Conservation (phyloP, 2,329 filamentous ascomycete species). For the Xylariaceae sp. region DNA sequence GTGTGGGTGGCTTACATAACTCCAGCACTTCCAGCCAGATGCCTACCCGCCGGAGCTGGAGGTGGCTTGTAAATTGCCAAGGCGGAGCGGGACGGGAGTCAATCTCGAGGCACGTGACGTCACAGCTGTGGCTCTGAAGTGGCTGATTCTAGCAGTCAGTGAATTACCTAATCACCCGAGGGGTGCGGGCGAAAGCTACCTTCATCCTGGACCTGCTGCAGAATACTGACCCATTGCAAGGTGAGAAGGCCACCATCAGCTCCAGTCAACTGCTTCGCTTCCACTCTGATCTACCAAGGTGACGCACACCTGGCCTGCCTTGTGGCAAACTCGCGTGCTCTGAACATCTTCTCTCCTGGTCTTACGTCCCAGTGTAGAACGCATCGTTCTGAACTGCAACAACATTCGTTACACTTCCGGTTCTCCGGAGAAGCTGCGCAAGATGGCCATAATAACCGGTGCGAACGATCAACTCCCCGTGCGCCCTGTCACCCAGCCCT, state of each 20-base stretch:
- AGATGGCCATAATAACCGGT: conserved; percentile 24
- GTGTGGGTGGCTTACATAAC: too few relatives aligned
- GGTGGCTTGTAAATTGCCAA: too few relatives aligned
- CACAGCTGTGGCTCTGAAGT: too few relatives aligned
- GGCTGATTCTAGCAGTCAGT: too few relatives aligned
- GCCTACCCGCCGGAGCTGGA: too few relatives aligned
- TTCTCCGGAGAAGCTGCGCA: conserved; percentile 8
- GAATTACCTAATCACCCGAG: too few relatives aligned
- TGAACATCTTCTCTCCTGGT: not conserved
- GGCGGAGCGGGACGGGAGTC: too few relatives aligned
- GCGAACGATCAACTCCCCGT: conserved; percentile 1
- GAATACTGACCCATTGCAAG: not conserved
- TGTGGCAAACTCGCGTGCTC: not conserved
- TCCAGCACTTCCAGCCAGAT: not conserved
- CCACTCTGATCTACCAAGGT: conserved; percentile 12
- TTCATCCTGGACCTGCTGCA: too few relatives aligned
- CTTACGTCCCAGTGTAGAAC: not conserved
- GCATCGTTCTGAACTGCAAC: not conserved
- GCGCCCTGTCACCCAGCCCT: too few relatives aligned
- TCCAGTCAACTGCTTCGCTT: conserved; percentile 7
- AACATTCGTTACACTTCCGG: too few relatives aligned
- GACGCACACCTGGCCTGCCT: conserved; percentile 16
- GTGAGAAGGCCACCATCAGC: not conserved
- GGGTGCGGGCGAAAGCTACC: too few relatives aligned
- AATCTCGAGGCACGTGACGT: too few relatives aligned